Base-by-base conservation (phyloP, 768 basidiomycete species). In the Calocybe gangraenosa region DNA sequence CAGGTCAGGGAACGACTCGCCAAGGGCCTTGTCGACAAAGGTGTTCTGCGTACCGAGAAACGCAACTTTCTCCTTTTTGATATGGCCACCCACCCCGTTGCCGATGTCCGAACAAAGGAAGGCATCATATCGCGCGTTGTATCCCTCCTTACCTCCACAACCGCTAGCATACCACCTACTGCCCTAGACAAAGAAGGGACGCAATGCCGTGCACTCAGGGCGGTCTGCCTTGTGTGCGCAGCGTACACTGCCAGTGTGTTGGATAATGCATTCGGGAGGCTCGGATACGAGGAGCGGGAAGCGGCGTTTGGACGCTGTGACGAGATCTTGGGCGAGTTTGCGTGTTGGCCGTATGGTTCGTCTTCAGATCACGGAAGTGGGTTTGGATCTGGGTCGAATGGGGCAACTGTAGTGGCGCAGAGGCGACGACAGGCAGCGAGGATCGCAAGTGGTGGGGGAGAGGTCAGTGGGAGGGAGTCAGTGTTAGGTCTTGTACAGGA, bases 81-180 rank as follows among this genome's bases (percentile, higher is more conserved):
- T 70, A 99, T 99, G 95, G 95, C 96, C 14, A 99, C 95, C 0
- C 95, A 99, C 64, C 96, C 95, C 1, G 88, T 98, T 40, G 91
- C 94, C 6, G 94, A 97, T 65, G 78, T 90, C 10, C 85, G 89
- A 47, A 84, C 84, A 7, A 98, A 98, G 61, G 92, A 93, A 60
- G 74, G 76, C 47, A 79, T 98, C 58, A 74, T 97, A 60, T 65
- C 72, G 11, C 86, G 94, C 23, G 75, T 85, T 21, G 76, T 89
- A 37, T 64, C 82, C 11, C 77, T 97, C 18, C 76, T 97, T 57
- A 92, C 92, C 8, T 75, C 87, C 2, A 82, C 84, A 3, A 95
- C 93, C 3, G 75, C 88, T 19, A 79, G 87, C 23, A 73, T 97
- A 5, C 92, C 92, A 0, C 72, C 80, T 0, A 62, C 67, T 6